Evolutionary conservation across 148 eudicot species (phyloP).

Genomic region (Rhododendron vialii): DNA sequence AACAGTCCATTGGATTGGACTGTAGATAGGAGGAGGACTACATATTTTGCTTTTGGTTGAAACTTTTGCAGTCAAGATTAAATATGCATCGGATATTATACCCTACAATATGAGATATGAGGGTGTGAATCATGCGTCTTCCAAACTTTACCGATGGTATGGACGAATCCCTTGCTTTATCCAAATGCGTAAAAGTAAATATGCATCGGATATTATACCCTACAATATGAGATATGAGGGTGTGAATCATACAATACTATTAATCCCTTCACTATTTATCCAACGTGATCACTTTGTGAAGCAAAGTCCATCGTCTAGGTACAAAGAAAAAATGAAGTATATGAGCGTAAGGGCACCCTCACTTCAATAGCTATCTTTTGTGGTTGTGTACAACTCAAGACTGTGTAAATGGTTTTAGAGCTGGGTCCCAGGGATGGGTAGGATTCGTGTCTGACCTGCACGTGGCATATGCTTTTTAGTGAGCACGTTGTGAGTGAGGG

Average conservation of each 20-base stretch:
- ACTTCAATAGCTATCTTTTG: neutral
- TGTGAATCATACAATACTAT: neutral
- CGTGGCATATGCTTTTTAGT: neutral
- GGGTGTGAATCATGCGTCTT: neutral
- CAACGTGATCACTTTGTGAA: neutral
- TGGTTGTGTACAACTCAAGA: neutral
- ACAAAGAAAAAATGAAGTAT: neutral
- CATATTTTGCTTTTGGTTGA: neutral
- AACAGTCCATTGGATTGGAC: neutral
- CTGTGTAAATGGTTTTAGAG: neutral
- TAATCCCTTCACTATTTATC: neutral
- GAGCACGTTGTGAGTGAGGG: neutral
- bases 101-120: neutral
- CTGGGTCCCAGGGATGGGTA: neutral
- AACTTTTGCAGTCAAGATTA: neutral
- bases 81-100: neutral
- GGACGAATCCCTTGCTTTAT: no score
- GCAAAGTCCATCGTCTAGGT: neutral
- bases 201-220: neutral
- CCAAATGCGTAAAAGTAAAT: no score
- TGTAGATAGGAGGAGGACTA: neutral
- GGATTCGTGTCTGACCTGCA: neutral
- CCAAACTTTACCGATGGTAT: no score
- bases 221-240: neutral
- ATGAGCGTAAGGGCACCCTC: neutral